Base-by-base conservation (phyloP, 148 eudicot genomes). In the Persicaria tinctoria region DNA sequence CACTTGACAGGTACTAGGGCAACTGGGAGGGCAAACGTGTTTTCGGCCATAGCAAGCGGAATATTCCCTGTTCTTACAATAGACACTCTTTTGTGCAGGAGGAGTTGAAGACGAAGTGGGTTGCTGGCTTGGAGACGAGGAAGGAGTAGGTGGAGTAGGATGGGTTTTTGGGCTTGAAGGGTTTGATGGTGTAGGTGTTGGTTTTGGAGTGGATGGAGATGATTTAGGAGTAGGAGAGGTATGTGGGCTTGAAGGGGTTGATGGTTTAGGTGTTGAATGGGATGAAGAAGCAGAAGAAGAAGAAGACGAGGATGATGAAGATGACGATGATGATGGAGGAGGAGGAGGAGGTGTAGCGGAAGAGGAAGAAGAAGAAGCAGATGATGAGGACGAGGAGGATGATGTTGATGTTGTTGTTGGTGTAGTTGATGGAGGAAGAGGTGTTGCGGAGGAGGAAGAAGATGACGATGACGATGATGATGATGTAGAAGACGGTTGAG, bases 1-100 rank as follows among this genome's bases (percentile, higher is more conserved):
- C 71, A 86, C 88, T 59, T 86, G 80, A 74, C 89, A 86, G 2
- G 60, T 72, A 3, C 76, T 63, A 14, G 85, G 77, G 46, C 89
- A 86, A 10, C 75, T 69, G 66, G 76, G 73, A 45, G 89, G 89
- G 77, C 89, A 86, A 75, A 82, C 82, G 48, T 75, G 56, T 23
- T 84, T 64, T 49, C 74, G 76, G 48, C 49, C 75, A 18, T 82
- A 84, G 57, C 89, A 86, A 0, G 23, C 0, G 0, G 46, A 10
- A n/a, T 78, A 78, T 14, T 62, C 77, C 77, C 72, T 82, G 71
- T 79, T 76, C 80, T 44, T 83, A 82, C 89, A 86, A 47, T 76
- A 79, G n/a, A 80, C 83, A 17, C 70, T 78, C 80, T 83, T 84
- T 4, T 16, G n/a, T 27, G 9, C 32, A 18, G 55, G 4, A 4